These are phyloP conservation scores for Colletotrichum paranaense DNA, from an alignment of 2,329 filamentous ascomycete genomes.

Conservation along the genomic window DNA sequence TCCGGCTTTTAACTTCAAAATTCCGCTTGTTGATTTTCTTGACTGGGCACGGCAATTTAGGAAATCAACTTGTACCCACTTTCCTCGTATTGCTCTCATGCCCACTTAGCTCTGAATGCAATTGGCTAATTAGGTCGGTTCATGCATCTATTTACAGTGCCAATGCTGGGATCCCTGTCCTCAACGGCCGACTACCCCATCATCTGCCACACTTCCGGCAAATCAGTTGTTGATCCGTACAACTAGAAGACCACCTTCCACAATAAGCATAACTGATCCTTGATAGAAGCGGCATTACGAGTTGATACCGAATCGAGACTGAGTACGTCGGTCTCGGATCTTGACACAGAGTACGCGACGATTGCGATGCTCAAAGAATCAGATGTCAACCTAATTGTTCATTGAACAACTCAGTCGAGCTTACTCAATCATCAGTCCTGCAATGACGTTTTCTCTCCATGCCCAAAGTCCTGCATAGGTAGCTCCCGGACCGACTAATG, in stretches of 20 bases:
- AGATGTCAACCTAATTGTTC: not conserved
- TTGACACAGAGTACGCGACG: not conserved
- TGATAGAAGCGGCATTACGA: not conserved
- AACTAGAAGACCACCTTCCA: slow-evolving; percentile 13
- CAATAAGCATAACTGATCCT: not conserved
- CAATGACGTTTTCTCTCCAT: slow-evolving; percentile 38
- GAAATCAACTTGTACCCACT: slow-evolving; percentile 14
- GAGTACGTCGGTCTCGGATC: not conserved
- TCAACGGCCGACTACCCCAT: not conserved
- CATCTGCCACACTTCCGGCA: not conserved
- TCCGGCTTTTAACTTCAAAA: slow-evolving; percentile 6
- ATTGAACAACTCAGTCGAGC: not conserved
- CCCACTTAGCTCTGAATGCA: not conserved
- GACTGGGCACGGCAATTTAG: not conserved
- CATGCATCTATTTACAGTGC: slow-evolving; percentile 13
- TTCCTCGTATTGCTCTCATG: slow-evolving; percentile 22
- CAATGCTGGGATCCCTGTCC: slow-evolving; percentile 10
- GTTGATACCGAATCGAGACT: not conserved
- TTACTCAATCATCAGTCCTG: not conserved
- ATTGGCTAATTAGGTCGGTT: slow-evolving; percentile 17
- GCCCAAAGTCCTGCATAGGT: slow-evolving; percentile 40
- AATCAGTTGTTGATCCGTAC: slow-evolving; percentile 8
- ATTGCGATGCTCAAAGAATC: not conserved
- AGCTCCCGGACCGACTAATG: slow-evolving; percentile 38
- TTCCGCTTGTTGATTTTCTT: slow-evolving; percentile 2